Base-by-base conservation (phyloP, 2,329 filamentous ascomycete species). In the Didymella pinodella region DNA sequence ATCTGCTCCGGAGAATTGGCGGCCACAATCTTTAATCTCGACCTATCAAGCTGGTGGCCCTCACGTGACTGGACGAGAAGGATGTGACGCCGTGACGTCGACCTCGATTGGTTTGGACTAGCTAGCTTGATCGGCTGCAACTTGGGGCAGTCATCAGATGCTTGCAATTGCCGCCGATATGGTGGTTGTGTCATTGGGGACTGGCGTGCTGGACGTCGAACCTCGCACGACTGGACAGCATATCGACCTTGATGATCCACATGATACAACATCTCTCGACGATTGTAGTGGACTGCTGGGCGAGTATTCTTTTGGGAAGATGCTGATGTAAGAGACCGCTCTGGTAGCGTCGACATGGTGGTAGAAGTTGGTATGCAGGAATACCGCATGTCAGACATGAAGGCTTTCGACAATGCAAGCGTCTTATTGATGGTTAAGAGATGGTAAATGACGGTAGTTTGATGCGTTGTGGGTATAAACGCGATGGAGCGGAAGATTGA, bases 231-330 rank as follows among this genome's bases (percentile, higher is more conserved):
- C 48, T 75, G 70, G 11, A 67, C 57, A 26, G 73, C 65, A 41
- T 59, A 68, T 41, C 69, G 50, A 47, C 52, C 61, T 31, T 61
- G 60, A 20, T 66, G 66, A 64, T 75, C 54, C 25, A 34, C 40
- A 47, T 66, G 58, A 49, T 72, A 73, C 44, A 66, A 60, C n/a
- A 60, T 63, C 48, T 70, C 63, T 46, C 69, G 70, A 56, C 71
- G 69, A 25, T 54, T 45, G 25, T 57, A 32, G 16, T 28, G 11
- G 7, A 38, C 28, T 22, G 26, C 4, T n/a, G 48, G 10, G 26
- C 54, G 59, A 20, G 18, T 32, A 2, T 2, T 28, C 3, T 20
- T 7, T 20, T 18, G 25, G 11, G n/a, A 10, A 12, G 4, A n/a
- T 32, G 22, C 38, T 41, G 44, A 26, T 20, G 25, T 40, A 25